Base-by-base conservation (phyloP, 306 rosid genomes). In the Bauhinia variegata region DNA sequence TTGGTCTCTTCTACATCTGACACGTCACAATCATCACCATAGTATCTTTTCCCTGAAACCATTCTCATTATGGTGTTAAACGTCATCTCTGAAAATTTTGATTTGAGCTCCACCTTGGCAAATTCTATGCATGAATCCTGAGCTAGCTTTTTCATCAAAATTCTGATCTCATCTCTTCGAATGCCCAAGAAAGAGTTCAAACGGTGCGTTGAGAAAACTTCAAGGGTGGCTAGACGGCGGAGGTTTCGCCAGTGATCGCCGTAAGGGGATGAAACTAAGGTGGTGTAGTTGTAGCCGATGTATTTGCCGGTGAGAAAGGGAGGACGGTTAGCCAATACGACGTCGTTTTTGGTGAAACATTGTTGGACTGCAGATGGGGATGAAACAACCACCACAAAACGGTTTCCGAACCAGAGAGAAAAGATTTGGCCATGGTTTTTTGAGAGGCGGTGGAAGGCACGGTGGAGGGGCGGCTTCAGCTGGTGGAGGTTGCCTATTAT, bases 171-270 rank as follows among this genome's bases (percentile, higher is more conserved):
- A 2, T 85, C 84, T 0, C 23, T 68, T 16, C 91, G 79, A 23
- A 77, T 59, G 1, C 39, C 70, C 0, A 16, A 2, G 53, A 83
- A 85, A 0, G 47, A 6, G 23, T 72, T 60, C 10, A 78, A 48
- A 17, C 75, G 78, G 4, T 78, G 74, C 5, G 83, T 5, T 0
- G 95, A 88, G 68, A 82, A 83, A 19, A 88, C 56, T 11, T 88
- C 89, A 0, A 62, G 51, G 8, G 81, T 5, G 5, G 78, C 50
- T 13, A 88, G 77, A 41, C 89, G 89, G 28, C 89, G 95, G 8
- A 88, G 81, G 72, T 81, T 85, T 33, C 86, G 88, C 95, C 95
- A 88, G 42, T 85, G 91, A 30, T 85, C 84, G 1, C 89, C 87
- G 46, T 85, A 79, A 6, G 86, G 58, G 5, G 95, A 0, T 1